Conservation (phyloP, 257 asterid genomes). For the Verbena officinalis region DNA sequence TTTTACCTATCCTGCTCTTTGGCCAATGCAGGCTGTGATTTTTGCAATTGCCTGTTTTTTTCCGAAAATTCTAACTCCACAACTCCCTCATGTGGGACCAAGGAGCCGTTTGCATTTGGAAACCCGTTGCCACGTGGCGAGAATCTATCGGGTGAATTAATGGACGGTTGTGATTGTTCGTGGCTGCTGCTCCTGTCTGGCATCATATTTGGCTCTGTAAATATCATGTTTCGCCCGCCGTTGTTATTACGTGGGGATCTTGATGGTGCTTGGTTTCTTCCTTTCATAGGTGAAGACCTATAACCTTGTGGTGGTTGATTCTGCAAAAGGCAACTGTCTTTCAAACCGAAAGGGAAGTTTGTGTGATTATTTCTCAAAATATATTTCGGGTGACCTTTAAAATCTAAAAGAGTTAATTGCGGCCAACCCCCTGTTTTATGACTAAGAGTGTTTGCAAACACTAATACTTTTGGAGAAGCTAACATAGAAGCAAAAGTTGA, state of each 20-base stretch:
- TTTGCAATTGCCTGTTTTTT: conserved; percentile 39
- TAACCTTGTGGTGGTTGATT: conserved; percentile 46
- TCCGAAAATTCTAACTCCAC: conserved; percentile 42
- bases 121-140: conserved; percentile 48
- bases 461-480: too few species aligned
- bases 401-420: too few species aligned
- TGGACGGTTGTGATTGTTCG: conserved; percentile 39
- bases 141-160: conserved; percentile 19
- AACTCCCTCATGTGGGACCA: conserved; percentile 42
- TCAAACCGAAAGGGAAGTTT: too few species aligned
- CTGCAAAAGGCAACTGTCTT: conserved; percentile 36
- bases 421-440: too few species aligned
- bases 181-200: conserved; percentile 42
- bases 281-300: conserved; percentile 49
- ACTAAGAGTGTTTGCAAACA: too few species aligned
- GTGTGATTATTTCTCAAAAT: not conserved
- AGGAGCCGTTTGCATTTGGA: conserved; percentile 33
- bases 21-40: conserved; percentile 35
- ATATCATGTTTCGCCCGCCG: conserved; percentile 35
- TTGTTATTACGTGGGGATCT: conserved; percentile 38
- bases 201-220: conserved; percentile 40
- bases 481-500: too few species aligned
- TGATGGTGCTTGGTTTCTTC: conserved; percentile 43
- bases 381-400: not conserved
- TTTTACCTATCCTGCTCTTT: conserved; percentile 64